Evolutionary conservation across 176 grass and related monocot species (phyloP), one percentile per base, ranked within the genome.

Genomic region (Eremochloa ophiuroides): DNA sequence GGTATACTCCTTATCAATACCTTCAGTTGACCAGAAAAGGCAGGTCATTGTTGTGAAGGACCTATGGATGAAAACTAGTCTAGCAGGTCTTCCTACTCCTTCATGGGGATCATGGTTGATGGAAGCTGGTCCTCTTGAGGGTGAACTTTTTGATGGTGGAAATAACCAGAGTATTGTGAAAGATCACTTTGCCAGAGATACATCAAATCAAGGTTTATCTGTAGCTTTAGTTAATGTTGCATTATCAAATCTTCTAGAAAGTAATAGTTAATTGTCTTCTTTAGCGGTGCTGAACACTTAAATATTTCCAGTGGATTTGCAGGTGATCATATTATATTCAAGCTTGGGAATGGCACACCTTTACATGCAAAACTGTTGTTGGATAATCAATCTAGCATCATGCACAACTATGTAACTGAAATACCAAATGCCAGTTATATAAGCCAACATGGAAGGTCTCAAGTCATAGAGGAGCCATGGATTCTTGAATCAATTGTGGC

Each of bases 241-340:
- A 31, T 46, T 87, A 34, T 25, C 26, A 66, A 33, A 58, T 22
- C 56, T 80, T 82, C 44, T 86, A 73, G 14, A 42, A 75, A 68
- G 29, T 47, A 53, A 58, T 59, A 58, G 71, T 80, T 84, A 66
- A 40, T 53, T 82, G 48, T 29, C 29, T 58, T 58, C 66, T 85
- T 90, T 86, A 68, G 53, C 76, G 47, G 84, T 85, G 73, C 94
- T 94, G 92, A 93, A 93, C 89, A 91, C 88, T 94, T 93, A 94
- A 91, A 93, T 94, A 73, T 91, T 88, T 91, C 88, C 89, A 90
- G 93, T 94, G 82, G 80, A 93, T 89, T 98, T 86, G 75, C 92
- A 98, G 95, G 95, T 84, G 90, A 89, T 43, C 61, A 89, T 81
- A 83, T 87, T 73, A 89, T 93, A 75, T 58, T 89, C 75, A 82